A percentile compares a stretch with the other conserved stretches of the same genome.
These are phyloP conservation scores for Xylariaceae sp. DNA, from an alignment of 2,329 filamentous ascomycete genomes.

Conservation along the genomic window DNA sequence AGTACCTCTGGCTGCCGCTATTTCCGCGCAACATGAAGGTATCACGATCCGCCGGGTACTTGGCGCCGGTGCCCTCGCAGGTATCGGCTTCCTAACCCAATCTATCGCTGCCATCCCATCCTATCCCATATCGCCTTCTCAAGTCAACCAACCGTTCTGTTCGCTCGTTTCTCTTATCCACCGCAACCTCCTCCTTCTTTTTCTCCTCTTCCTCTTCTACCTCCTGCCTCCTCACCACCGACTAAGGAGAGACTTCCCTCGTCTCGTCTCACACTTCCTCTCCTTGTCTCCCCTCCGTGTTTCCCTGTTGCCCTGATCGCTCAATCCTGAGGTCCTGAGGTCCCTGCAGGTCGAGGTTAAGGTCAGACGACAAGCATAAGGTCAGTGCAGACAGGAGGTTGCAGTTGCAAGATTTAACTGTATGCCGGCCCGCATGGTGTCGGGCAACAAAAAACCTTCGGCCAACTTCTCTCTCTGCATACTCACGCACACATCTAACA, in stretches of 20 bases:
- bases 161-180: conserved; percentile 28
- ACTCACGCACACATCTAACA: conserved; percentile 15
- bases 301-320: conserved; percentile 33
- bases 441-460: no score
- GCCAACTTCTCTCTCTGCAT: background rate
- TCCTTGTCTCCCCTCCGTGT: conserved; percentile 27
- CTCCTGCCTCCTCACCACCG: conserved; percentile 20
- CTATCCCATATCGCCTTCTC: conserved; percentile 18
- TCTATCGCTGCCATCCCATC: conserved; percentile 16
- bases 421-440: conserved; percentile 14
- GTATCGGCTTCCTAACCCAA: conserved; percentile 13
- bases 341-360: conserved; percentile 23
- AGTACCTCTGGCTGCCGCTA: conserved; percentile 7
- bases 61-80: conserved; percentile 16
- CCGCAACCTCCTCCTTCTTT: conserved; percentile 23
- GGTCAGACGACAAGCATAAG: conserved; percentile 29
- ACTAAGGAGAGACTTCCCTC: conserved; percentile 18
- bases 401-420: background rate
- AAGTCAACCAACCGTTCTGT: conserved; percentile 30
- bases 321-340: conserved; percentile 23
- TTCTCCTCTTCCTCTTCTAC: conserved; percentile 23
- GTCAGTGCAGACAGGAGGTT: conserved; percentile 17
- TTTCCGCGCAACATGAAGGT: conserved; percentile 1
- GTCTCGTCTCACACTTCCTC: conserved; percentile 20
- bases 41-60: conserved; percentile 11